Evolutionary conservation across 1,284 basidiomycete genomes (phyloP).

Genomic region (Amylostereum areolatum): DNA sequence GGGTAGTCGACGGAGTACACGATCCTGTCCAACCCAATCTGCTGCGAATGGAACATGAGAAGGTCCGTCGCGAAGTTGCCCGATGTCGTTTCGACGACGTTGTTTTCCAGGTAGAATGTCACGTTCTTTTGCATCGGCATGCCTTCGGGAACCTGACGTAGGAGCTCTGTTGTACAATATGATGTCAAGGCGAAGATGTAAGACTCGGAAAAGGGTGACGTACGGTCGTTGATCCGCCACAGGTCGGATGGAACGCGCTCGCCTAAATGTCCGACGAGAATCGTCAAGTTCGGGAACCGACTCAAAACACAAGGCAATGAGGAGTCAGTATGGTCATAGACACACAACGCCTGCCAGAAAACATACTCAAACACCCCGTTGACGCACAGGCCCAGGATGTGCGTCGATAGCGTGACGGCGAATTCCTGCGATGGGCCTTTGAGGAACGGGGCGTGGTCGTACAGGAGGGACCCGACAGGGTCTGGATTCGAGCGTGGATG

Average conservation of each 20-base stretch:
- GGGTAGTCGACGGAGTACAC: slow-evolving; percentile 39
- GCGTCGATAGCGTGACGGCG: slow-evolving; percentile 31
- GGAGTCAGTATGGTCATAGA: too few relatives aligned
- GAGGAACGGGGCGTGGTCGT: not conserved
- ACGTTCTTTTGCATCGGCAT: slow-evolving; percentile 36
- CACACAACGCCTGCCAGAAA: too few relatives aligned
- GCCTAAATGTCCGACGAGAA: slow-evolving; percentile 37
- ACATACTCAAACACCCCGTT: slow-evolving; percentile 19
- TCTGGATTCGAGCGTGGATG: not conserved
- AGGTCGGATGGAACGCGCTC: slow-evolving; percentile 38
- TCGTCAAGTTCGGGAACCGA: slow-evolving; percentile 33
- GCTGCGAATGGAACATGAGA: slow-evolving; percentile 30
- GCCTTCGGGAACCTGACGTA: slow-evolving; percentile 16
- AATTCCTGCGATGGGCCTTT: slow-evolving; percentile 25
- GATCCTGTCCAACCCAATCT: slow-evolving; percentile 35
- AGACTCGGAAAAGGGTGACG: too few relatives aligned
- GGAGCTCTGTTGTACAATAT: slow-evolving; percentile 3
- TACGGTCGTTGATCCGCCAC: slow-evolving; percentile 27
- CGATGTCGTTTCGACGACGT: slow-evolving; percentile 37
- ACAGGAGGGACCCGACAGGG: not conserved
- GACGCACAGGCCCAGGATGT: slow-evolving; percentile 33
- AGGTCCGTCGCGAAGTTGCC: slow-evolving; percentile 36
- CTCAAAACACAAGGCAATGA: too few relatives aligned
- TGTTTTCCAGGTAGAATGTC: slow-evolving; percentile 33
- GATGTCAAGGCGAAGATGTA: too few relatives aligned